Percentiles rank a stretch among this genome's conserved stretches.
These are phyloP conservation scores for Suhomyces bokatorum DNA, from an alignment of 1,139 yeast genomes.

Conservation along the genomic window DNA sequence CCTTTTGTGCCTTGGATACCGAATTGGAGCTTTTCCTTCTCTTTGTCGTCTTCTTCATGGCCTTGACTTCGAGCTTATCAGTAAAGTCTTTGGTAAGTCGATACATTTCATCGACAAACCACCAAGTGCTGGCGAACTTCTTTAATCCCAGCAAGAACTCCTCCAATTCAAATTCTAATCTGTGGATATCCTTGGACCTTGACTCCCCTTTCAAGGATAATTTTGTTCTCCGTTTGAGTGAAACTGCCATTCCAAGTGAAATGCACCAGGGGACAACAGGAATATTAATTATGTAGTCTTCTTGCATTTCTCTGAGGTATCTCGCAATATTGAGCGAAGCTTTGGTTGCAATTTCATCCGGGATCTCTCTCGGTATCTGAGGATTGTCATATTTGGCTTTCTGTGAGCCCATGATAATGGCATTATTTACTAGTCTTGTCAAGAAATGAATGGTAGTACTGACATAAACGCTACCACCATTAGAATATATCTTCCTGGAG, in stretches of 20 bases:
- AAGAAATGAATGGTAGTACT: constrained; percentile 25
- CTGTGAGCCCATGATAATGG: constrained; percentile 27
- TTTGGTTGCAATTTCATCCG: constrained; percentile 23
- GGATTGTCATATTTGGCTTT: constrained; percentile 31
- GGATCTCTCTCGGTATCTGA: constrained; percentile 24
- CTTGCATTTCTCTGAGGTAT: constrained; percentile 24
- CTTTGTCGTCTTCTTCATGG: constrained; percentile 8
- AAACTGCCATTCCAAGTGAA: constrained; percentile 23
- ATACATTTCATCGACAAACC: constrained; percentile 33
- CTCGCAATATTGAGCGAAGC: constrained; percentile 32
- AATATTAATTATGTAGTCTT: constrained; percentile 24
- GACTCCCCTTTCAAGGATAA: constrained; percentile 8
- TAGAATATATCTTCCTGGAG: constrained; percentile 8
- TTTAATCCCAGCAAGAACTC: constrained; percentile 25
- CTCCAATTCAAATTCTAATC: constrained; percentile 16
- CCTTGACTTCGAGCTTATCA: constrained; percentile 19
- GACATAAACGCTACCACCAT: constrained; percentile 16
- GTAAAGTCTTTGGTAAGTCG: constrained; percentile 26
- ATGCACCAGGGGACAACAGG: constrained; percentile 33
- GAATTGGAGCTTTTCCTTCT: constrained; percentile 3
- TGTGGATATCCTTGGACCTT: constrained; percentile 1
- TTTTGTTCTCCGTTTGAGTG: constrained; percentile 19
- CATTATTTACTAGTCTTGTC: constrained; percentile 30
- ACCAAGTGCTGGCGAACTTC: constrained; percentile 27
- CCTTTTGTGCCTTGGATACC: neutral